Percentiles rank a stretch among this genome's conserved stretches.
phyloP scores from a whole-genome alignment of 2,329 filamentous ascomycete species.

The Leptographium radiaticola region DNA sequence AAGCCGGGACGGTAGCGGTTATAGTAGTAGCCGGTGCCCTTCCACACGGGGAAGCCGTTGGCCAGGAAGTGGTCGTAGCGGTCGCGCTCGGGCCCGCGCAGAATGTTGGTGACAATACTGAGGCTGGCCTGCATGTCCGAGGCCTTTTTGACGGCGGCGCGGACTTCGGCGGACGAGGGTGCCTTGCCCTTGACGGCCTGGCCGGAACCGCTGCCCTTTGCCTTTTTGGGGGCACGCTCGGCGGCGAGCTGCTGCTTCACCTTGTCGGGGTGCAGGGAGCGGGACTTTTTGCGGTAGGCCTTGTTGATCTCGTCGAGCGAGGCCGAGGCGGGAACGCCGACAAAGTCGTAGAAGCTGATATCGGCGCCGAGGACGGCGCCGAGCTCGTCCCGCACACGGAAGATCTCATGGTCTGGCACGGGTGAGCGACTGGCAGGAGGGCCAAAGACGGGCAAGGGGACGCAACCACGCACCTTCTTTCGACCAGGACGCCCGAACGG shows the following conservation, averaged over 20 bases:
- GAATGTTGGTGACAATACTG: slow-evolving; percentile 71
- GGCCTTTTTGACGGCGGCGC: slow-evolving; percentile 66
- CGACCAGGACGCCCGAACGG: slow-evolving; percentile 63
- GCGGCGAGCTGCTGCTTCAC: slow-evolving; percentile 72
- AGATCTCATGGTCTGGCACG: slow-evolving; percentile 81
- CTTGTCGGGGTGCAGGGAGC: slow-evolving; percentile 85
- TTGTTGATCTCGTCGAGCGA: slow-evolving; percentile 83
- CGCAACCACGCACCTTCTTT: slow-evolving; percentile 56
- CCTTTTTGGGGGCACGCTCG: slow-evolving; percentile 46
- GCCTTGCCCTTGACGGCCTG: slow-evolving; percentile 54
- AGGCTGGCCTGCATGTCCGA: slow-evolving; percentile 74
- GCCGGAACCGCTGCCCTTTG: slow-evolving; percentile 17
- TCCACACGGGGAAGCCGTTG: slow-evolving; percentile 93
- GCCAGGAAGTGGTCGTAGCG: slow-evolving; percentile 89
- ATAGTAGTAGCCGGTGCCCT: slow-evolving; percentile 98
- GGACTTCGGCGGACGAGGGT: slow-evolving; percentile 62
- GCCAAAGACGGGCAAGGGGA: slow-evolving; percentile 1
- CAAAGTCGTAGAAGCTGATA: slow-evolving; percentile 87
- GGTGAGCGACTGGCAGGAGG: background rate
- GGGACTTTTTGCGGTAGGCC: slow-evolving; percentile 81
- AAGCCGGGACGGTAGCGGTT: slow-evolving; percentile 82
- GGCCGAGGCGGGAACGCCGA: slow-evolving; percentile 62
- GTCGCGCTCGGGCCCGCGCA: slow-evolving; percentile 66
- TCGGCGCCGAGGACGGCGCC: slow-evolving; percentile 59
- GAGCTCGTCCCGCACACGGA: slow-evolving; percentile 84